Conservation (phyloP, 768 basidiomycete species). For the Tricholoma flavovirens region DNA sequence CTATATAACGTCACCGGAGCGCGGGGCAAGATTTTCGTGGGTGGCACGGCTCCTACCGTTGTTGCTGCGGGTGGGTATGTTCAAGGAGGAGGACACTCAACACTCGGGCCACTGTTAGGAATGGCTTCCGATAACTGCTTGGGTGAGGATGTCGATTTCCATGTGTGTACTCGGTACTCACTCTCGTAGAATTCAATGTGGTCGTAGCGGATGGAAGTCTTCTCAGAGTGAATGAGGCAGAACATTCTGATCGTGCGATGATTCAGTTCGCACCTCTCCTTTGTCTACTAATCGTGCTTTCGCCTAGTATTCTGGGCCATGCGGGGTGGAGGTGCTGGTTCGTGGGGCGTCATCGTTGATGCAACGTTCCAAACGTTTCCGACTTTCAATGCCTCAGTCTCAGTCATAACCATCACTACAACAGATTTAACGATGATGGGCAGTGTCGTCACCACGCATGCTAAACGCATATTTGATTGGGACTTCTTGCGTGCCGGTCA, state of each 20-base stretch:
- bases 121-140: slow-evolving; percentile 19
- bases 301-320: slow-evolving; percentile 21
- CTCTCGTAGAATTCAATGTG: neutral
- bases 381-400: slow-evolving; percentile 23
- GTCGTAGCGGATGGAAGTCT: neutral
- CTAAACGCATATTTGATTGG: slow-evolving; percentile 30
- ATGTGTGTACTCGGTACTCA: neutral
- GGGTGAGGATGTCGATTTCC: slow-evolving; percentile 2
- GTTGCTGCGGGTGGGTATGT: slow-evolving; percentile 27
- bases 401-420: slow-evolving; percentile 11
- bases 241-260: neutral
- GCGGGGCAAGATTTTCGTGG: slow-evolving; percentile 21
- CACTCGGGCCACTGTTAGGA: slow-evolving; percentile 21
- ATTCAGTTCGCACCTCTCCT: too few relatives aligned
- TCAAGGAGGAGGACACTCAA: slow-evolving; percentile 29
- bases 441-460: slow-evolving; percentile 22
- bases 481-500: slow-evolving; percentile 25
- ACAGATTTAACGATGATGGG: slow-evolving; percentile 14
- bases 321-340: slow-evolving; percentile 26
- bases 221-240: neutral
- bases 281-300: neutral
- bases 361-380: slow-evolving; percentile 30
- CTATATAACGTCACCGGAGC: slow-evolving; percentile 18
- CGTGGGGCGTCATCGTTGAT: slow-evolving; percentile 33
- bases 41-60: slow-evolving; percentile 23